Evolutionary conservation across 1,139 yeast species (phyloP).

Genomic region (Insectozyma bohioensis): DNA sequence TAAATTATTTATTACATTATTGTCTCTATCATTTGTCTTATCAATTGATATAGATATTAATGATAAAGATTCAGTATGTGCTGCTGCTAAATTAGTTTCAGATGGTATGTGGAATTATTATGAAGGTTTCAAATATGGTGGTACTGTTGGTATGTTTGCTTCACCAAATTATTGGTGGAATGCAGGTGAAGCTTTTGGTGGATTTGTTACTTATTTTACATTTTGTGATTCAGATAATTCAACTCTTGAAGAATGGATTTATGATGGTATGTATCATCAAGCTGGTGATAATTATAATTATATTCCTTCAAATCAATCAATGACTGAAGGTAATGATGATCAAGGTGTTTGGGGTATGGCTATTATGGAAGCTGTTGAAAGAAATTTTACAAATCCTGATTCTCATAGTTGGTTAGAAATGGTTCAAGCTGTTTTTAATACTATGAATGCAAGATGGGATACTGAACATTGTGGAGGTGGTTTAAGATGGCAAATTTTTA

Average conservation of each 20-base stretch:
- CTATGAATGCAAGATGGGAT: slow-evolving; percentile 80
- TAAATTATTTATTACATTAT: slow-evolving; percentile 3
- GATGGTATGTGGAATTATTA: slow-evolving; percentile 61
- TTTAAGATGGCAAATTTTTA: slow-evolving; percentile 81
- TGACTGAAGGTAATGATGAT: slow-evolving; percentile 71
- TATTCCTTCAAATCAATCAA: slow-evolving; percentile 58
- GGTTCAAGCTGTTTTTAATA: slow-evolving; percentile 74
- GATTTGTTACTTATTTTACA: slow-evolving; percentile 52
- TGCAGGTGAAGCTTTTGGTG: slow-evolving; percentile 69
- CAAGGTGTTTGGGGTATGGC: slow-evolving; percentile 72
- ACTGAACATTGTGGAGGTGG: slow-evolving; percentile 66
- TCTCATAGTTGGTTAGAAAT: slow-evolving; percentile 65
- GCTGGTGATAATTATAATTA: slow-evolving; percentile 54
- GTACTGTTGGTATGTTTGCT: slow-evolving; percentile 58
- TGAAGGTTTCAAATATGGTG: slow-evolving; percentile 52
- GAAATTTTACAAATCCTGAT: slow-evolving; percentile 53
- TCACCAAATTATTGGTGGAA: slow-evolving; percentile 73
- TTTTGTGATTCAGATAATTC: slow-evolving; percentile 46
- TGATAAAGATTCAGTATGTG: slow-evolving; percentile 41
- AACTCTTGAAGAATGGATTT: slow-evolving; percentile 38
- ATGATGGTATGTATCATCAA: slow-evolving; percentile 48
- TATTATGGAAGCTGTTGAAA: slow-evolving; percentile 59
- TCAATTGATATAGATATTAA: slow-evolving; percentile 21
- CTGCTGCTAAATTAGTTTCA: slow-evolving; percentile 47
- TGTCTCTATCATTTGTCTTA: slow-evolving; percentile 5